Conservation (phyloP, 2,329 filamentous ascomycete genomes). For the Sclerotinia glacialis region DNA sequence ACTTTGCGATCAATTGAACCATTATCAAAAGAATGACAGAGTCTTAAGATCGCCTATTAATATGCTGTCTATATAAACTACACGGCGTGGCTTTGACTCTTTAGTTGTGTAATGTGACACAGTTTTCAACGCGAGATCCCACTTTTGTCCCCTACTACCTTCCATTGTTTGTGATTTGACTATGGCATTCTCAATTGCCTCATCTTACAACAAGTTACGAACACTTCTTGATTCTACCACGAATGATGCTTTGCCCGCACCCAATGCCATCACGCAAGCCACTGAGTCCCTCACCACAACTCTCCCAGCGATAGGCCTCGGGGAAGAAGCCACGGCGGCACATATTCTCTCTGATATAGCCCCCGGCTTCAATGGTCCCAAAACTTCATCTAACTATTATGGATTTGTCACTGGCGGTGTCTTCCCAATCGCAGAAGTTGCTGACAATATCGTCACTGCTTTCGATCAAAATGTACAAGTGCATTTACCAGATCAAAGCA, state of each 20-base stretch:
- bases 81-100: background rate
- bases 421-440: conserved; percentile 75
- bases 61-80: background rate
- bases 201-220: conserved; percentile 32
- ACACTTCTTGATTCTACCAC: conserved; percentile 28
- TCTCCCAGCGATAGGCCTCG: conserved; percentile 44
- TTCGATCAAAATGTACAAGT: conserved; percentile 84
- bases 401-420: conserved; percentile 84
- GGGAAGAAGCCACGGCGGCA: conserved; percentile 42
- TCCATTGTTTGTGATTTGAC: background rate
- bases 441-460: conserved; percentile 78
- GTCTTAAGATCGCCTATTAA: background rate
- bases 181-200: conserved; percentile 30
- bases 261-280: conserved; percentile 23
- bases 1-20: conserved; percentile 3
- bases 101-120: background rate
- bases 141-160: background rate
- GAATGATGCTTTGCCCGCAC: conserved; percentile 33
- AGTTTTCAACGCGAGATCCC: background rate
- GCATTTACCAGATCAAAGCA: conserved; percentile 72
- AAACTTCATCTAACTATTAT: conserved; percentile 57
- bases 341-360: conserved; percentile 48
- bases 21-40: background rate
- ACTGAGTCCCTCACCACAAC: conserved; percentile 37
- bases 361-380: conserved; percentile 41